phyloP scores from a whole-genome alignment of 306 rosid genomes.

The Quercus parvula region DNA sequence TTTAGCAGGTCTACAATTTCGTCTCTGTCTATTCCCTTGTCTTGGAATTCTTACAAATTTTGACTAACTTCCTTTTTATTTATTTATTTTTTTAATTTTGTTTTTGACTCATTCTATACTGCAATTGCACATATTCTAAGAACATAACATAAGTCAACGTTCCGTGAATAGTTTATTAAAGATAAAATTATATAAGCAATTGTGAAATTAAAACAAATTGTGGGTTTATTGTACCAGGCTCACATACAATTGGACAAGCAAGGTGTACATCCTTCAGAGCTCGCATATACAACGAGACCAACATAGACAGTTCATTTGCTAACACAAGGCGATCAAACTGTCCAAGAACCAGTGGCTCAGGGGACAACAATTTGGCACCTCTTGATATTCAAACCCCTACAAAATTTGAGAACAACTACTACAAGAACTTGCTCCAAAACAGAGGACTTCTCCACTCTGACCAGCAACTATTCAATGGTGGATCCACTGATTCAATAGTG shows the following conservation, averaged over 20 bases:
- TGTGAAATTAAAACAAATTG: not conserved
- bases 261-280: slow-evolving; percentile 65
- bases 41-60: no score
- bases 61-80: no score
- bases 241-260: slow-evolving; percentile 86
- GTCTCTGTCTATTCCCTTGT: not conserved
- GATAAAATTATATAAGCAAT: no score
- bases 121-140: no score
- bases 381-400: slow-evolving; percentile 62
- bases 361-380: slow-evolving; percentile 87
- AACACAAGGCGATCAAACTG: slow-evolving; percentile 47
- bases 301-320: slow-evolving; percentile 53
- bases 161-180: no score
- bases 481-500: slow-evolving; percentile 65
- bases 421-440: slow-evolving; percentile 53
- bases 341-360: slow-evolving; percentile 57
- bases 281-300: slow-evolving; percentile 59
- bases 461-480: slow-evolving; percentile 73
- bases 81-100: no score
- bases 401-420: slow-evolving; percentile 65
- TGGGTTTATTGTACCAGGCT: slow-evolving; percentile 32
- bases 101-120: not conserved
- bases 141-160: no score
- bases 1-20: slow-evolving; percentile 43
- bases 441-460: slow-evolving; percentile 88